Base-by-base conservation (phyloP, 441 rosid species). In the Pelargonium cotyledonis region DNA sequence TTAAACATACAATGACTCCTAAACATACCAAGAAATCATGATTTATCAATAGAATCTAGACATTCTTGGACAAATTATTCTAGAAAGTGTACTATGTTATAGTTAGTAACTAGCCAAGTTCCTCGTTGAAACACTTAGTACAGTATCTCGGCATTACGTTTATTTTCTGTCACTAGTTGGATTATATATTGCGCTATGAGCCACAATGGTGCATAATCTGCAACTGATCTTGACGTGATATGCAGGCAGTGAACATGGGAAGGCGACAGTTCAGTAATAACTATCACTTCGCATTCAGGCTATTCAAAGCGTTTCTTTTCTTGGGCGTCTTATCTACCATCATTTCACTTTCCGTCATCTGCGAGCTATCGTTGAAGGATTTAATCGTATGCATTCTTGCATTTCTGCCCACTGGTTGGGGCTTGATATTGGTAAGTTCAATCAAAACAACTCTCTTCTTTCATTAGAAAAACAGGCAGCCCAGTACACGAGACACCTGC, bases 351-450 rank as follows among this genome's bases (percentile, higher is more conserved):
- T 87, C 99, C 35, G 72, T 76, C 70, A 67, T 88, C 68, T 95
- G 97, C 41, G 73, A 95, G 69, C 79, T 95, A 7, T 95, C 97
- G 2, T 58, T 73, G 66, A 91, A 78, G 85, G 99, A 95, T 75
- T 75, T 95, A 69, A 63, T 90, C 0, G 89, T 91, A 64, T 91
- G 97, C 82, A 82, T 89, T 79, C 82, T 95, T 47, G 99, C 97
- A 2, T 95, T 95, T 76, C 69, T 91, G 77, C 99, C 99, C 3
- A 95, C 99, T 0, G 99, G 97, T 67, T 95, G 99, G 99, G 97
- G 99, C 72, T 80, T 95, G 70, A 82, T 91, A 80, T 70, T 95
- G 97, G 99, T 95, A 84, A 79, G 83, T 53, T 4, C 38, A 31
- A 3, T 31, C 38, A 4, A 31, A 31, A 31, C 38, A 31, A 31